These are phyloP conservation scores for Primulina eburnea DNA, from an alignment of 257 asterid genomes.

Conservation along the genomic window DNA sequence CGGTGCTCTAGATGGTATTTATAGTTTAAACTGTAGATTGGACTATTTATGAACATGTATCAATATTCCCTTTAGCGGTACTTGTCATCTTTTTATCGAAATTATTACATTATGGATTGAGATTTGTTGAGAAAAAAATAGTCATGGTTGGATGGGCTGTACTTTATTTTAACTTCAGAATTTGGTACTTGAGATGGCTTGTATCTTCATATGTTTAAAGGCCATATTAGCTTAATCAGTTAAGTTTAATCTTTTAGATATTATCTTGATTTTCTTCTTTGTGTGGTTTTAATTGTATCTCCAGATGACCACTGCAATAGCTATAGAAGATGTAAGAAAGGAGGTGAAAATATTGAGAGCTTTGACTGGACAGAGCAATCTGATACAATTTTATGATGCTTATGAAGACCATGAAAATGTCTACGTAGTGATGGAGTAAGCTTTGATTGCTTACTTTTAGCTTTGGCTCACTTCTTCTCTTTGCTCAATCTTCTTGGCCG, in stretches of 20 bases:
- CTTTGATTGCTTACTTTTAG: slow-evolving; percentile 13
- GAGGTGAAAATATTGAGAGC: slow-evolving; percentile 69
- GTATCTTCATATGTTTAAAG: background rate
- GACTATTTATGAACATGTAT: background rate
- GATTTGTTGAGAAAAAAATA: background rate
- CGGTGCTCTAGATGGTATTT: background rate
- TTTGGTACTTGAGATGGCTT: background rate
- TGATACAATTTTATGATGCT: slow-evolving; percentile 52
- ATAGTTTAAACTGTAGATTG: background rate
- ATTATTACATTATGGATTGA: background rate
- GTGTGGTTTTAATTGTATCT: slow-evolving; percentile 1
- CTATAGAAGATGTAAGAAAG: slow-evolving; percentile 64
- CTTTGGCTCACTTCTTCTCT: background rate
- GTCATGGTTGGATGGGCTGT: background rate
- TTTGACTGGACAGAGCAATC: slow-evolving; percentile 52
- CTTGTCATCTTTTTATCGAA: background rate
- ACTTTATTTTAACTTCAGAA: background rate
- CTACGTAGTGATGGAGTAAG: slow-evolving; percentile 71
- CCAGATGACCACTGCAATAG: slow-evolving; percentile 62
- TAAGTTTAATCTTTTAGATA: background rate
- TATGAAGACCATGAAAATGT: slow-evolving; percentile 56
- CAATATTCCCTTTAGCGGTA: too few species aligned
- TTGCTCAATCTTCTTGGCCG: background rate
- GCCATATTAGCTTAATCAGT: background rate
- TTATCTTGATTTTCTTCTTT: background rate